Evolutionary conservation across 768 basidiomycete genomes (phyloP).

Genomic region (Agrocybe chaxingu): DNA sequence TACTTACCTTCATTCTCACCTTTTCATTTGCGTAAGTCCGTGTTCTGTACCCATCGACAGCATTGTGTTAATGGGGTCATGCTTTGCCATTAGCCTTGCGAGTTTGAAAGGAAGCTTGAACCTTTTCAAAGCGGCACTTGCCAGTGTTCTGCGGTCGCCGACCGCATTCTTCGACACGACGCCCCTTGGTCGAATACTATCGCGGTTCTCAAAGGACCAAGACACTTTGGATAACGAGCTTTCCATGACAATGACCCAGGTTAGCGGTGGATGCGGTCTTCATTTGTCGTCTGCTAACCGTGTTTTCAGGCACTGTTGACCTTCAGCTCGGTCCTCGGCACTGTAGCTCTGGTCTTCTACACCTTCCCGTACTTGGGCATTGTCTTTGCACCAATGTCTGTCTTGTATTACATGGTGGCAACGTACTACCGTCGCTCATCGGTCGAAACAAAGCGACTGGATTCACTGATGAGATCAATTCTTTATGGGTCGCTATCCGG

Average conservation of each 20-base stretch:
- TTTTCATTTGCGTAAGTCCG: conserved; percentile 46
- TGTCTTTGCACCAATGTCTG: conserved; percentile 49
- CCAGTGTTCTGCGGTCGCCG: conserved; percentile 57
- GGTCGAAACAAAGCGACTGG: conserved; percentile 63
- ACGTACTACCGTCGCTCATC: conserved; percentile 59
- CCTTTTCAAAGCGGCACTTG: conserved; percentile 56
- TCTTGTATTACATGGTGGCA: conserved; percentile 54
- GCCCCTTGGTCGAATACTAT: conserved; percentile 58
- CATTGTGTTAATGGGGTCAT: not conserved
- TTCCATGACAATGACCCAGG: conserved; percentile 44
- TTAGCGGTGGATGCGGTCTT: conserved; percentile 11
- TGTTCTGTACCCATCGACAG: not conserved
- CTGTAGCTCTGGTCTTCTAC: conserved; percentile 60
- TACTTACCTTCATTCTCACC: conserved; percentile 50
- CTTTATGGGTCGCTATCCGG: conserved; percentile 60
- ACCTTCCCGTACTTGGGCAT: conserved; percentile 67
- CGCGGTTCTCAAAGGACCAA: conserved; percentile 63
- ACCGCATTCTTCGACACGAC: conserved; percentile 74
- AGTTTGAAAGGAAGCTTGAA: conserved; percentile 40
- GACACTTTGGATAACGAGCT: conserved; percentile 55
- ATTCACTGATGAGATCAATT: conserved; percentile 57
- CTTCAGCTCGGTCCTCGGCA: conserved; percentile 44
- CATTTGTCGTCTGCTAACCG: not conserved
- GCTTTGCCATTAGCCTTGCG: conserved; percentile 25
- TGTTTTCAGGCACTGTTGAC: conserved; percentile 12